Conservation (phyloP, 345 rosid genomes). For the Angophora floribunda region DNA sequence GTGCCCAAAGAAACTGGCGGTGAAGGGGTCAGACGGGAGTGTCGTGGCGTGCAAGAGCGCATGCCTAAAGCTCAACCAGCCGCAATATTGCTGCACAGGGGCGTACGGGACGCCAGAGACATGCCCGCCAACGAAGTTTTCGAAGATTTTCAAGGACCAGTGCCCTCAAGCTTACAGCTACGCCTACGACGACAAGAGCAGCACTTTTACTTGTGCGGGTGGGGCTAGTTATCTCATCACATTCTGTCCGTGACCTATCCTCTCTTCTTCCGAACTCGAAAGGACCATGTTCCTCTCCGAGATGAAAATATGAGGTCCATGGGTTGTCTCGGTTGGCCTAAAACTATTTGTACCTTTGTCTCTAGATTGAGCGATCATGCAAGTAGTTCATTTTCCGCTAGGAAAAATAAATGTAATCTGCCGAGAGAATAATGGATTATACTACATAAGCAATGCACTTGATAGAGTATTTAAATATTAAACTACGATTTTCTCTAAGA, state of each 20-base stretch:
- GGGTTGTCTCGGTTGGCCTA: not conserved
- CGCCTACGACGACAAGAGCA: not conserved
- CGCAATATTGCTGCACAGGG: not conserved
- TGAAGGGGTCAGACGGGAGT: not conserved
- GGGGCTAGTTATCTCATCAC: not conserved
- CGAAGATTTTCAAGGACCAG: not conserved
- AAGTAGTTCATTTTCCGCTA: not conserved
- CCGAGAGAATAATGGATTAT: not conserved
- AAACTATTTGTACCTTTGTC: not conserved
- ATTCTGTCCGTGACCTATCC: not conserved
- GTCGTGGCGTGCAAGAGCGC: not conserved
- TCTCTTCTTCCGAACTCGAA: not conserved
- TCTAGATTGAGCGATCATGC: not conserved
- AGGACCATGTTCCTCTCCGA: not conserved
- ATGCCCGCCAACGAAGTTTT: not conserved
- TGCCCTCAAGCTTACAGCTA: not conserved
- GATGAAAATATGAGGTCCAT: not conserved
- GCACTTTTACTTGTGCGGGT: not conserved
- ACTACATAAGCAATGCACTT: not conserved
- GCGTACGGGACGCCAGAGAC: not conserved
- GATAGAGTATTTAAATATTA: too few species aligned
- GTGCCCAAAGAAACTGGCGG: not conserved
- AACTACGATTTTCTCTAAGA: not conserved
- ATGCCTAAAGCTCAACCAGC: fast-evolving
- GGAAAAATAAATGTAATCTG: not conserved